Conservation (phyloP, 2,329 filamentous ascomycete species). For the Colletotrichum incanum region DNA sequence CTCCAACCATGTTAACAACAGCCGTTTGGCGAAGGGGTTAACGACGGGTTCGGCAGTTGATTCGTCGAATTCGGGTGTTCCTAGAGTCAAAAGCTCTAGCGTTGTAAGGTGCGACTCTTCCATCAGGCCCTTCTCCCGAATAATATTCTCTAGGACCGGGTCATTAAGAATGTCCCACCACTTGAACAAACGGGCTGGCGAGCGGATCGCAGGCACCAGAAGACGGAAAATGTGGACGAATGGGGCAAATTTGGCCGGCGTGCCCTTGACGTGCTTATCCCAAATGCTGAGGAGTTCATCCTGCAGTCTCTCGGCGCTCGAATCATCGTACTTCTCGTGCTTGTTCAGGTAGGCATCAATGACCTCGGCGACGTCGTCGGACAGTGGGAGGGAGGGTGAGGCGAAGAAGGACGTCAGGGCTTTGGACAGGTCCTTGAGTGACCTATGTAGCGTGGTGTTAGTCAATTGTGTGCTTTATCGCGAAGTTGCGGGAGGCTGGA, state of each 20-base stretch:
- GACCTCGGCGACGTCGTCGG: conserved; percentile 73
- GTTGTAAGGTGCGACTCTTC: conserved; percentile 77
- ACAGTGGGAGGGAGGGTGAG: conserved; percentile 71
- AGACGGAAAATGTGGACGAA: conserved; percentile 79
- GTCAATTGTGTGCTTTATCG: conserved; percentile 7
- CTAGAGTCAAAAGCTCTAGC: conserved; percentile 75
- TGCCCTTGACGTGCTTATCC: conserved; percentile 73
- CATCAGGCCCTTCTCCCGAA: conserved; percentile 63
- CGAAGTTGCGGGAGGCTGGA: conserved; percentile 12
- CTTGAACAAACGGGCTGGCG: conserved; percentile 73
- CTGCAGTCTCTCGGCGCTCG: conserved; percentile 78
- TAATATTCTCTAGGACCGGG: conserved; percentile 60
- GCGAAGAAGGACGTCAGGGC: conserved; percentile 66
- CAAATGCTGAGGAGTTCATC: conserved; percentile 80
- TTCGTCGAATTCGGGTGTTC: conserved; percentile 70
- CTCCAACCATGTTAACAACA: conserved; percentile 72
- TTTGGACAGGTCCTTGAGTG: conserved; percentile 74
- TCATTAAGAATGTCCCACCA: conserved; percentile 80
- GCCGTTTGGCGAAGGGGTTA: conserved; percentile 69
- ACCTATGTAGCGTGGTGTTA: conserved; percentile 54
- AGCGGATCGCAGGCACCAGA: conserved; percentile 75
- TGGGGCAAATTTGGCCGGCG: conserved; percentile 71
- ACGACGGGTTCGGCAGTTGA: conserved; percentile 55
- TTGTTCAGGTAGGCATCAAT: conserved; percentile 79
- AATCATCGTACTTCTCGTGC: conserved; percentile 78